phyloP scores from a whole-genome alignment of 345 rosid species.

The Clausena lansium region DNA sequence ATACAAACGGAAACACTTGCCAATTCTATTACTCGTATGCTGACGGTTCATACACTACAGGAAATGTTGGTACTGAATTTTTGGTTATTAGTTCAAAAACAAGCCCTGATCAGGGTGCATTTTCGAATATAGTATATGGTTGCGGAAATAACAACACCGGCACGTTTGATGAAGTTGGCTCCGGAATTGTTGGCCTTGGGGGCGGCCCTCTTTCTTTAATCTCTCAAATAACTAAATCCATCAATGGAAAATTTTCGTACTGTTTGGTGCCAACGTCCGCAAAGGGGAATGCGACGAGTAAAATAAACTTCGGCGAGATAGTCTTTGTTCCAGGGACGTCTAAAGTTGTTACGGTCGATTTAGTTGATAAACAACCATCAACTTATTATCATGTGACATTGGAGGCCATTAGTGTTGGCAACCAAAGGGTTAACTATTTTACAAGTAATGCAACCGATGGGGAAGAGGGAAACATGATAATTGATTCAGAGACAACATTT shows the following conservation, averaged over 20 bases:
- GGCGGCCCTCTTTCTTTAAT: constrained; percentile 52
- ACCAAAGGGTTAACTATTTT: constrained; percentile 32
- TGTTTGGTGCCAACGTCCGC: constrained; percentile 44
- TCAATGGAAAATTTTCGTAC: constrained; percentile 50
- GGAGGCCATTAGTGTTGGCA: constrained; percentile 58
- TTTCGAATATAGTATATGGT: constrained; percentile 37
- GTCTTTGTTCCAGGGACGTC: constrained; percentile 16
- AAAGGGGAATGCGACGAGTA: constrained; percentile 29
- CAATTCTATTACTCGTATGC: constrained; percentile 47
- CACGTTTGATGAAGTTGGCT: constrained; percentile 39
- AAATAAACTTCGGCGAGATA: constrained; percentile 43
- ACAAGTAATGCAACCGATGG: not conserved
- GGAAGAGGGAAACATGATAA: constrained; percentile 43
- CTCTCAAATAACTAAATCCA: constrained; percentile 37
- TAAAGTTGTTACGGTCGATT: constrained; percentile 36
- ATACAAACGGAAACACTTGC: constrained; percentile 22
- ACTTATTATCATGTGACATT: constrained; percentile 52
- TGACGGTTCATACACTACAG: constrained; percentile 37
- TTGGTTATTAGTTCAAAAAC: constrained; percentile 27
- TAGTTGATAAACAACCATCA: constrained; percentile 25
- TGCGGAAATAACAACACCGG: constrained; percentile 54
- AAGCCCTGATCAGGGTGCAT: constrained; percentile 14
- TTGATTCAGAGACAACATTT: constrained; percentile 60
- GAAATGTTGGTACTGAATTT: constrained; percentile 45
- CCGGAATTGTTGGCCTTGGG: constrained; percentile 66